A percentile compares a stretch with the other conserved stretches of the same genome.
These are phyloP conservation scores for Imleria badia DNA, from an alignment of 768 basidiomycete species.

Conservation along the genomic window DNA sequence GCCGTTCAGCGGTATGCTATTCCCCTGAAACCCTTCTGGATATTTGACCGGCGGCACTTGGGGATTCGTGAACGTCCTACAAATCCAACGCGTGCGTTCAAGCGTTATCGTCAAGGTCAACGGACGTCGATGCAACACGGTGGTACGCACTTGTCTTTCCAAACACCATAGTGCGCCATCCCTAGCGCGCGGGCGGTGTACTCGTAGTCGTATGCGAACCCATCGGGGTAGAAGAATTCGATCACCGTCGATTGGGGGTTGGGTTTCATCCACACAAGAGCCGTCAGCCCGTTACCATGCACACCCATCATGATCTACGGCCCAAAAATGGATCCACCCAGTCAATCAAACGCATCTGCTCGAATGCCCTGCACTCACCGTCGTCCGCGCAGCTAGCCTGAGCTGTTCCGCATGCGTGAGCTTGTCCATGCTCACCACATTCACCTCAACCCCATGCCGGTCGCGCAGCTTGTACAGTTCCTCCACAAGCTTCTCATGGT, in stretches of 20 bases:
- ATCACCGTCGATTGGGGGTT: conserved; percentile 81
- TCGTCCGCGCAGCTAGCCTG: conserved; percentile 76
- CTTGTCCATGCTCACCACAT: conserved; percentile 83
- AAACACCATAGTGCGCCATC: conserved; percentile 83
- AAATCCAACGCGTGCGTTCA: neutral
- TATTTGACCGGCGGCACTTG: conserved; percentile 66
- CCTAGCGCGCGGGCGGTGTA: conserved; percentile 80
- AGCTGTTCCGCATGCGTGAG: conserved; percentile 81
- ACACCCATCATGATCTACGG: conserved; percentile 90
- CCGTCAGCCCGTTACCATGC: conserved; percentile 88
- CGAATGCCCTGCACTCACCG: conserved; percentile 48
- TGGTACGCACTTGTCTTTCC: conserved; percentile 61
- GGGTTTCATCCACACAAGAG: conserved; percentile 91
- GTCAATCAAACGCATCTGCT: neutral
- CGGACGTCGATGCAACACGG: neutral
- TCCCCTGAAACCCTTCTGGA: conserved; percentile 88
- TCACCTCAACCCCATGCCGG: conserved; percentile 79
- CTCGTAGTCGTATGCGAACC: conserved; percentile 86
- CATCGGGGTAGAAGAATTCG: conserved; percentile 85
- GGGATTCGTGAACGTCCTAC: conserved; percentile 73
- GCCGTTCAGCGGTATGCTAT: conserved; percentile 81
- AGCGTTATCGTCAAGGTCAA: neutral
- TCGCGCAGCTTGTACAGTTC: conserved; percentile 72
- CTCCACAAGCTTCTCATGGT: conserved; percentile 77
- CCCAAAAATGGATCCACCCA: neutral